Base-by-base conservation (phyloP, 495 filamentous ascomycete species). In the Penicillium ochrochloron region DNA sequence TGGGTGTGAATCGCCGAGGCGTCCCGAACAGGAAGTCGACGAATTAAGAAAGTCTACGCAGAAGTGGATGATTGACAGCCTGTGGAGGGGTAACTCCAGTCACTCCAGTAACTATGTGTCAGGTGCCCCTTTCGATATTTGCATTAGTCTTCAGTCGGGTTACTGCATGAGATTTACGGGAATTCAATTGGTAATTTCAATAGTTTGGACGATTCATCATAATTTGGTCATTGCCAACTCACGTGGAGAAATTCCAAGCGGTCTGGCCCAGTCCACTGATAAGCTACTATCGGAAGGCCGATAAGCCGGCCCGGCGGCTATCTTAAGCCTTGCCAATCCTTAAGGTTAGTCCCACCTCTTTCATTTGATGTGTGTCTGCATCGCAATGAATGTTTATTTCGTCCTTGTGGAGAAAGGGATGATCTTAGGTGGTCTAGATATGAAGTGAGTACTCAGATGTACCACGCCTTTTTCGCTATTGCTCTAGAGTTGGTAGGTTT, bases 21-120 rank as follows among this genome's bases (percentile, higher is more conserved):
- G 51, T 9, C 37, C 37, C 21, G 17, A 19, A 29, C 19, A 21
- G 61, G 48, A 60, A 42, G 15, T 65, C 15, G 66, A 66, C 71
- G 62, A 61, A 71, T 73, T 50, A 59, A 73, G 71, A 67, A 73
- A 63, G 71, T 73, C 66, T 72, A 73, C 63, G 66, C 69, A 46
- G 60, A 56, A n/a, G 23, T 41, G 54, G 54, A 41, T 52, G 54
- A 41, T 52, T 58, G 15, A n/a, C 4, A 29, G 14, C 25, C 25
- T 15, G 53, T 56, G 53, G 53, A 37, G 53, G 34, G 29, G 48
- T 27, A 15, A 29, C 31, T 19, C n/a, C n/a, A 21, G 19, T 44
- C 7, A 19, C 44, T 25, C 11, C 42, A 48, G 12, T 23, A 48
- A 48, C 19, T 48, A 48, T 56, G 29, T 56, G 53, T 56, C 53